These are phyloP conservation scores for Starmerella ratchasimensis DNA, from an alignment of 805 yeast species.

Conservation along the genomic window DNA sequence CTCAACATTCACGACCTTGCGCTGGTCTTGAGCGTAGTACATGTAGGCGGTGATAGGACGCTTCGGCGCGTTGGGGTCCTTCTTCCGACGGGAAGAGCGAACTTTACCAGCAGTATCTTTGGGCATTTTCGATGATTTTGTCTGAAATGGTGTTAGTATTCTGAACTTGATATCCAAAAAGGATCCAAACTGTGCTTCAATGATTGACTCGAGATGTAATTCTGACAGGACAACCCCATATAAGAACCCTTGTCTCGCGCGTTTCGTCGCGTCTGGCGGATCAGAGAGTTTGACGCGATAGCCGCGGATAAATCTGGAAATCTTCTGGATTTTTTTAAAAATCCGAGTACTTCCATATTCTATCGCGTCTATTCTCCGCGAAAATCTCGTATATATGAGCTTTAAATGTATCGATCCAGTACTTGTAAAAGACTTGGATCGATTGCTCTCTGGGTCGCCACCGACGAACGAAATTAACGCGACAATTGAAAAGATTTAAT, in stretches of 20 bases:
- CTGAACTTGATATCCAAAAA: too few species aligned
- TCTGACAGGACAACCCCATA: too few species aligned
- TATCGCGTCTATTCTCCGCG: too few species aligned
- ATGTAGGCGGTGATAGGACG: slow-evolving; percentile 95
- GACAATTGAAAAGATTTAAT: slow-evolving; percentile 1
- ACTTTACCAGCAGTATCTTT: slow-evolving; percentile 18
- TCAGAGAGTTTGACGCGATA: not conserved
- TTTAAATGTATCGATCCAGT: too few species aligned
- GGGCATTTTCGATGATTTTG: slow-evolving; percentile 14
- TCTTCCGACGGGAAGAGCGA: slow-evolving; percentile 22
- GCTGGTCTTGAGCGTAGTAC: slow-evolving; percentile 96
- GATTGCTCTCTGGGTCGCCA: too few species aligned
- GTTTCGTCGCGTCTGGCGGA: not conserved
- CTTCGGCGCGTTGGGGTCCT: slow-evolving; percentile 86
- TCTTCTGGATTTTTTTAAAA: too few species aligned
- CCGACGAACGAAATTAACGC: not conserved
- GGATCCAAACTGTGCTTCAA: not conserved
- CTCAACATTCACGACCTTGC: slow-evolving; percentile 89
- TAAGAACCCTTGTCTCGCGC: too few species aligned
- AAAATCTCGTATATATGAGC: too few species aligned
- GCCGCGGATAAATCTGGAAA: not conserved
- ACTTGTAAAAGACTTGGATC: too few species aligned
- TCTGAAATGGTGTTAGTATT: slow-evolving; percentile 10
- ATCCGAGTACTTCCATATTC: too few species aligned
- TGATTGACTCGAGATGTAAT: not conserved